phyloP scores from a whole-genome alignment of 257 asterid species.

The Craterostigma plantagineum region DNA sequence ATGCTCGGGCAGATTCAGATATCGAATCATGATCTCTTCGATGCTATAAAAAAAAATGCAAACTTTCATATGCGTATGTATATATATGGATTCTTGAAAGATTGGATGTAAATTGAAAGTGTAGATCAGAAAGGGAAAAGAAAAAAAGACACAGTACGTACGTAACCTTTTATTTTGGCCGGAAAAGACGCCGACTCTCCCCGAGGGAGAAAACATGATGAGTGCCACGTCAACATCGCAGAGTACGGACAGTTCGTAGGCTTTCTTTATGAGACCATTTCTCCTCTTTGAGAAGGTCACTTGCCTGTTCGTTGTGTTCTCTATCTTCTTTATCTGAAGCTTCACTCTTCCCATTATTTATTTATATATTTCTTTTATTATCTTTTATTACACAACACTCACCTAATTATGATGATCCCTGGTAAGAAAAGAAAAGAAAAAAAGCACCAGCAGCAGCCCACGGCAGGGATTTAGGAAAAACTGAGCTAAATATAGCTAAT shows the following conservation, averaged over 20 bases:
- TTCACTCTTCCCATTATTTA: constrained; percentile 77
- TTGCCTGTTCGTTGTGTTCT: constrained; percentile 90
- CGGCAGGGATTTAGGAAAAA: constrained; percentile 8
- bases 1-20: constrained; percentile 68
- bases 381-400: no score
- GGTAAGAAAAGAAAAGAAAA: no score
- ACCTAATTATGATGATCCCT: no score
- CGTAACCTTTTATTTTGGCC: constrained; percentile 72
- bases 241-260: constrained; percentile 92
- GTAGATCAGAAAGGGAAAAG: background rate
- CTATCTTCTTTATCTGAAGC: constrained; percentile 82
- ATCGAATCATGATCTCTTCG: constrained; percentile 58
- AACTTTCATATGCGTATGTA: background rate
- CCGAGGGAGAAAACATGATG: constrained; percentile 93
- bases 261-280: constrained; percentile 89
- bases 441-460: no score
- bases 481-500: background rate
- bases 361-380: no score
- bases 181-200: constrained; percentile 60
- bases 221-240: constrained; percentile 96
- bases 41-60: constrained; percentile 24
- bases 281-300: constrained; percentile 96
- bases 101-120: no score
- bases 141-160: background rate
- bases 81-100: no score